Evolutionary conservation across 225 moss, liverwort and hornwort genomes (phyloP).

Genomic region (Thuidium tamariscinum): DNA sequence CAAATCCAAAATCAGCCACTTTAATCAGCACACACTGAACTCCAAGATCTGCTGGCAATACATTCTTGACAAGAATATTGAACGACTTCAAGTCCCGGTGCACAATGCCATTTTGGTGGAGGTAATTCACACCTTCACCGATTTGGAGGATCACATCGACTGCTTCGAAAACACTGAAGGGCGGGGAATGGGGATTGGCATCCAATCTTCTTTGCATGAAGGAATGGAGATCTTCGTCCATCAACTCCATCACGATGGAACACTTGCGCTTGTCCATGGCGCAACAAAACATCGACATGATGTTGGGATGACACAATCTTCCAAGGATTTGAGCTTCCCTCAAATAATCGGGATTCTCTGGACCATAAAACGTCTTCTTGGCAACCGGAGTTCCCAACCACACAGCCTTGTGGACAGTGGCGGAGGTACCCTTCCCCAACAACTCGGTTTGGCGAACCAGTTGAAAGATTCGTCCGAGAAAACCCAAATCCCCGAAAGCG

Average conservation of each 20-base stretch:
- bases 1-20: neutral
- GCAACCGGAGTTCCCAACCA: neutral
- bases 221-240: neutral
- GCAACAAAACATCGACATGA: neutral
- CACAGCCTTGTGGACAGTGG: neutral
- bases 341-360: neutral
- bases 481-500: neutral
- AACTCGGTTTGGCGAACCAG: neutral
- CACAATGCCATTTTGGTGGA: neutral
- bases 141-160: neutral
- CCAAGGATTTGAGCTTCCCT: neutral
- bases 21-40: neutral
- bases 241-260: neutral
- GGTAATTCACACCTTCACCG: neutral
- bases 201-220: neutral
- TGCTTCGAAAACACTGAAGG: neutral
- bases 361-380: neutral
- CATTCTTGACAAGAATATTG: neutral
- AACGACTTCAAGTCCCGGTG: neutral
- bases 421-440: neutral
- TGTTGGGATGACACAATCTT: neutral
- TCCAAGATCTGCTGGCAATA: too few relatives aligned
- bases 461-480: neutral
- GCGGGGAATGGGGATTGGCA: neutral
- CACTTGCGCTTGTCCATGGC: neutral